These are phyloP conservation scores for Cyathus striatus DNA, from an alignment of 768 basidiomycete genomes.

Conservation along the genomic window DNA sequence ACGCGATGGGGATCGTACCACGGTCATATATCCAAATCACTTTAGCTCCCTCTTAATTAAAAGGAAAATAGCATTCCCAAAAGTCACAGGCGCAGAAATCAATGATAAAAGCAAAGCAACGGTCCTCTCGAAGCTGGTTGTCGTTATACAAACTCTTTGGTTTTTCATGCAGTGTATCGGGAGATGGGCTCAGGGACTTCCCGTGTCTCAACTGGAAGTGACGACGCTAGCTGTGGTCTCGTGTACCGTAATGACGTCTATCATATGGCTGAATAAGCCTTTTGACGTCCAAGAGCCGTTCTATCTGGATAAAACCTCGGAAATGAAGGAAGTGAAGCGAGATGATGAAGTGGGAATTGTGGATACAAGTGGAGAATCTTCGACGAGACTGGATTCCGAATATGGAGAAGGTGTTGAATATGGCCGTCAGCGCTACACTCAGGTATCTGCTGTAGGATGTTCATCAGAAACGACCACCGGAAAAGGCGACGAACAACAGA, in stretches of 20 bases:
- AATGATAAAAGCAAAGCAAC: conserved; percentile 2
- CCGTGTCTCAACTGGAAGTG: neutral
- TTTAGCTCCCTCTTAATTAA: neutral
- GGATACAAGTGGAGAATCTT: too few species aligned
- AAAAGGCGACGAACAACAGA: too few species aligned
- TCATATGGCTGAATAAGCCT: conserved; percentile 2
- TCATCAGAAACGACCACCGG: too few species aligned
- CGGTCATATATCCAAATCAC: neutral
- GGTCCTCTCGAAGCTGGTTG: neutral
- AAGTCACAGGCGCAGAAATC: neutral
- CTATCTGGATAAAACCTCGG: too few species aligned
- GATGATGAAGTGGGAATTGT: too few species aligned
- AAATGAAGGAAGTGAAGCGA: too few species aligned
- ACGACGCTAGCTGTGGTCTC: neutral
- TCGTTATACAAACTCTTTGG: conserved; percentile 1
- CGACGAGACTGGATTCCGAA: too few species aligned
- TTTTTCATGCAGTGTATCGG: neutral
- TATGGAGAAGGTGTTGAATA: too few species aligned
- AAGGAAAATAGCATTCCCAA: neutral
- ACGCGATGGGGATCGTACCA: neutral
- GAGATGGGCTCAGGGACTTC: neutral
- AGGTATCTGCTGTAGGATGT: too few species aligned
- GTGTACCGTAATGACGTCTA: neutral
- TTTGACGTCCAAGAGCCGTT: neutral
- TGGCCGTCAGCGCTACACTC: too few species aligned